A percentile compares a stretch with the other conserved stretches of the same genome.
Conservation (phyloP, 768 basidiomycete species). For the Kwoniella europaea region DNA sequence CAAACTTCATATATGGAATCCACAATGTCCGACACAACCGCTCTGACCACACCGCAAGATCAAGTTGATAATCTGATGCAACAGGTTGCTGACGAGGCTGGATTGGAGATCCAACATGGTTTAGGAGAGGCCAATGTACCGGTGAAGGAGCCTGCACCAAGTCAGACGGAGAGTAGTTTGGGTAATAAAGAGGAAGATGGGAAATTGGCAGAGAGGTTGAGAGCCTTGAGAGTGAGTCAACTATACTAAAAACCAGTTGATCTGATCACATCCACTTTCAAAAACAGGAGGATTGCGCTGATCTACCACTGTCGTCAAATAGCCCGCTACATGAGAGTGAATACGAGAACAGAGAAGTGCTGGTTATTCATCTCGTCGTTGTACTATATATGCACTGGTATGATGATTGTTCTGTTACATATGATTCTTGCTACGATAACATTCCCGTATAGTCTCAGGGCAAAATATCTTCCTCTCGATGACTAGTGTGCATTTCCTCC, state of each 20-base stretch:
- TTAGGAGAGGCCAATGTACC: conserved; percentile 68
- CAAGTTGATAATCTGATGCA: conserved; percentile 90
- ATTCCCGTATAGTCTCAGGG: neutral
- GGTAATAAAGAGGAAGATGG: conserved; percentile 56
- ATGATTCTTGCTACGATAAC: neutral
- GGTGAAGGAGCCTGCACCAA: conserved; percentile 63
- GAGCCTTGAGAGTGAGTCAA: conserved; percentile 69
- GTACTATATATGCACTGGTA: conserved; percentile 18
- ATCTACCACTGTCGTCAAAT: no score
- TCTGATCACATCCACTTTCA: no score
- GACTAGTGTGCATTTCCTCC: neutral
- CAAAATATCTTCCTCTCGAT: no score
- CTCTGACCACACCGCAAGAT: conserved; percentile 91
- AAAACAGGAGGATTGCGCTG: no score
- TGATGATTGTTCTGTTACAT: neutral
- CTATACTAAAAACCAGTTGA: neutral
- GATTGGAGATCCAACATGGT: conserved; percentile 92
- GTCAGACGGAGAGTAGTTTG: conserved; percentile 70
- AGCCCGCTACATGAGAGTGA: conserved; percentile 20
- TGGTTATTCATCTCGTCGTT: conserved; percentile 20
- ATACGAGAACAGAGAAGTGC: conserved; percentile 10
- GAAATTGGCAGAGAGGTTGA: conserved; percentile 76
- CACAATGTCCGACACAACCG: conserved; percentile 90
- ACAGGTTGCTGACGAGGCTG: conserved; percentile 95
- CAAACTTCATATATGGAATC: conserved; percentile 99